Evolutionary conservation across 108 stramenopile species (phyloP).

Genomic region (Aurantiochytrium sp.): DNA sequence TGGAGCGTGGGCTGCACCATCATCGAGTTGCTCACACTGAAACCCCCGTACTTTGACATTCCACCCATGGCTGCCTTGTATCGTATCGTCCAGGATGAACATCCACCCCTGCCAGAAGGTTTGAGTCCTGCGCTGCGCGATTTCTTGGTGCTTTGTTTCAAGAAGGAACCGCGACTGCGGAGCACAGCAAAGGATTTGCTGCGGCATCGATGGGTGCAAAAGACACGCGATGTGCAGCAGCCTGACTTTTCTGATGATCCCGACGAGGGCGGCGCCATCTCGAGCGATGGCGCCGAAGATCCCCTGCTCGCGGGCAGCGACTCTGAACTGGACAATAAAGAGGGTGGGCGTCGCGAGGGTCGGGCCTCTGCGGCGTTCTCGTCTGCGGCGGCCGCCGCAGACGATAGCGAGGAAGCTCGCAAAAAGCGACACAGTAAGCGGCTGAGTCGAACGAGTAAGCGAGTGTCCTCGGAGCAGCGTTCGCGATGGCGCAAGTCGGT

Average conservation of each 20-base stretch:
- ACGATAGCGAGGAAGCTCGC: background rate
- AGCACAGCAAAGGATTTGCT: background rate
- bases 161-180: constrained; percentile 38
- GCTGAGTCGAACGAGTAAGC: background rate
- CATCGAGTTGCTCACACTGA: constrained; percentile 49
- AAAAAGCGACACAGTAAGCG: background rate
- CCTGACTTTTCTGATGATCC: background rate
- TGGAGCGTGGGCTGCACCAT: constrained; percentile 51
- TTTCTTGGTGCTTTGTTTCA: constrained; percentile 42
- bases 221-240: constrained; percentile 1
- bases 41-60: constrained; percentile 53
- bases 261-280: background rate
- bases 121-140: constrained; percentile 32
- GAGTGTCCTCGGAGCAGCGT: background rate
- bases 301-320: background rate
- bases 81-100: constrained; percentile 51
- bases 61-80: constrained; percentile 49
- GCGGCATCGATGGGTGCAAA: background rate
- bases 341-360: too few relatives aligned
- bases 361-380: too few relatives aligned
- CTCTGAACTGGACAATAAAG: too few relatives aligned
- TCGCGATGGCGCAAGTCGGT: constrained; percentile 1
- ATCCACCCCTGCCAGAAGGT: constrained; percentile 46
- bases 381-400: background rate
- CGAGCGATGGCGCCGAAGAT: background rate